phyloP scores from a whole-genome alignment of 805 yeast species.

The Lachancea lanzarotensis region DNA sequence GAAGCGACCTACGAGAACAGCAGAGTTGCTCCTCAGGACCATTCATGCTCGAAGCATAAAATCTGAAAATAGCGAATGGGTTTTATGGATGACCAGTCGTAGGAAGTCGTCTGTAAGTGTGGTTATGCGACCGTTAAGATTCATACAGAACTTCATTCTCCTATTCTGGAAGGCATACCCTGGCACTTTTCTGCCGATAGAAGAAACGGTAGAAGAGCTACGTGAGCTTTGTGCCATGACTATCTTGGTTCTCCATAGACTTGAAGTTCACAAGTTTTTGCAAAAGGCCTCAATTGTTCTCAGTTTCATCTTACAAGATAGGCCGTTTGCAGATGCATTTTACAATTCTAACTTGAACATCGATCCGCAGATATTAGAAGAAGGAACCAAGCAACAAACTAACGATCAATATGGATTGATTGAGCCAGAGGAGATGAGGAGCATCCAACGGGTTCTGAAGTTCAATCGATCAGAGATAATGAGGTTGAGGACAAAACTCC shows the following conservation, averaged over 20 bases:
- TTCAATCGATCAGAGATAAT: slow-evolving; percentile 20
- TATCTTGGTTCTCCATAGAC: slow-evolving; percentile 7
- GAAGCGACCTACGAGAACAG: not conserved
- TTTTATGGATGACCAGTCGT: slow-evolving; percentile 10
- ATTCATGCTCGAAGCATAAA: slow-evolving; percentile 17
- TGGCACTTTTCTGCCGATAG: slow-evolving; percentile 22
- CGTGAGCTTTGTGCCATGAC: slow-evolving; percentile 10
- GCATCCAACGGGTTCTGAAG: slow-evolving; percentile 23
- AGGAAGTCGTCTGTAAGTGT: slow-evolving; percentile 6
- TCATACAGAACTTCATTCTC: slow-evolving; percentile 17
- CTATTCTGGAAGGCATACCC: slow-evolving; percentile 13
- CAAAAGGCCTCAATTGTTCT: slow-evolving; percentile 12
- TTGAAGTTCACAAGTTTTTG: slow-evolving; percentile 11
- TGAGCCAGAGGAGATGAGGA: slow-evolving; percentile 26
- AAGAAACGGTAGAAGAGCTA: slow-evolving; percentile 12
- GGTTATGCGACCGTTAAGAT: slow-evolving; percentile 13
- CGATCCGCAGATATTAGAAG: not conserved
- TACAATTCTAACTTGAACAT: slow-evolving; percentile 1
- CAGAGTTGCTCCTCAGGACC: slow-evolving; percentile 2
- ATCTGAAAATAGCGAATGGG: slow-evolving; percentile 20
- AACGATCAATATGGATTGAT: slow-evolving; percentile 9
- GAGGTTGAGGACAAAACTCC: slow-evolving; percentile 9
- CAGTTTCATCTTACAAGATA: slow-evolving; percentile 4
- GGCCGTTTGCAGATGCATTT: slow-evolving; percentile 1
- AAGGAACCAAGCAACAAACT: not conserved